phyloP scores from a whole-genome alignment of 1,284 basidiomycete species.

The Moesziomyces parantarcticus region DNA sequence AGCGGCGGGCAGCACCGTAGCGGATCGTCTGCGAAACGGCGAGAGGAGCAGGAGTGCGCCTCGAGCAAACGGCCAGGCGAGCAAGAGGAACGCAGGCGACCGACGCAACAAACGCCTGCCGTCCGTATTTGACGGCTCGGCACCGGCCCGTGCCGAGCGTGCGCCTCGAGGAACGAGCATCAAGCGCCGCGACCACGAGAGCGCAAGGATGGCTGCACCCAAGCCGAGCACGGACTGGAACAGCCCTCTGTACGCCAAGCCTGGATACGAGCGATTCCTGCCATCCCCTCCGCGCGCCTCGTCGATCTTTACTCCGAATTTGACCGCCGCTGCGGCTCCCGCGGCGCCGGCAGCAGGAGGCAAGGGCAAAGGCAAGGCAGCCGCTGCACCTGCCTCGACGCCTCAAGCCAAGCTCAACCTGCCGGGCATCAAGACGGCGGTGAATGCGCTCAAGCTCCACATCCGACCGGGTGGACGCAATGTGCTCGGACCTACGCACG shows the following conservation, averaged over 20 bases:
- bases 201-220: constrained; percentile 18
- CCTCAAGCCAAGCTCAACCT: constrained; percentile 26
- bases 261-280: constrained; percentile 29
- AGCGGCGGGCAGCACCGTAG: constrained; percentile 3
- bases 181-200: constrained; percentile 6
- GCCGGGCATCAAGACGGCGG: constrained; percentile 36
- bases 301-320: constrained; percentile 20
- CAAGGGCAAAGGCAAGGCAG: constrained; percentile 33
- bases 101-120: constrained; percentile 34
- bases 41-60: constrained; percentile 4
- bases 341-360: constrained; percentile 16
- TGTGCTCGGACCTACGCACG: constrained; percentile 27
- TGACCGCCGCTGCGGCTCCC: constrained; percentile 16
- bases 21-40: constrained; percentile 21
- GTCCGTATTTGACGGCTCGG: constrained; percentile 29
- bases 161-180: constrained; percentile 1
- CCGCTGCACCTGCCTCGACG: constrained; percentile 11
- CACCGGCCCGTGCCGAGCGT: constrained; percentile 5
- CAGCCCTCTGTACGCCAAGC: constrained; percentile 28
- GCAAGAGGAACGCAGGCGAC: constrained; percentile 21
- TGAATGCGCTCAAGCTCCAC: constrained; percentile 43
- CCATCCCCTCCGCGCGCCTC: constrained; percentile 21
- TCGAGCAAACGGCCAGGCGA: constrained; percentile 2
- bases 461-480: constrained; percentile 32
- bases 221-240: constrained; percentile 38